A percentile compares a stretch with the other conserved stretches of the same genome.
Evolutionary conservation across 495 filamentous ascomycete species (phyloP).

Genomic region (Xylaria venustula): DNA sequence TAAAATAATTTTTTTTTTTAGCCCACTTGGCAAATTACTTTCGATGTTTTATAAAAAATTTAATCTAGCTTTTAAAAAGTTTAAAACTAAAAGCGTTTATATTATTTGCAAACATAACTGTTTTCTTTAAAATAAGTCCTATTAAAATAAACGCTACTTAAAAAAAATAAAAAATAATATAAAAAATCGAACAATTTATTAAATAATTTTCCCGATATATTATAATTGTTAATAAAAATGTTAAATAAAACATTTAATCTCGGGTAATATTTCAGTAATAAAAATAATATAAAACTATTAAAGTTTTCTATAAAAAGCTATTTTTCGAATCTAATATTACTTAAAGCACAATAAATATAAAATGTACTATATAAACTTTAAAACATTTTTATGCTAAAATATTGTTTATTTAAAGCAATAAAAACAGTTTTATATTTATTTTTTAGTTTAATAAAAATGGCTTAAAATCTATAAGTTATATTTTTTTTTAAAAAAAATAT

Average conservation of each 20-base stretch:
- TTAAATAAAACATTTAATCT: neutral
- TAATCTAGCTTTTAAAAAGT: too few relatives aligned
- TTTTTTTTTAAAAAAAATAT: neutral
- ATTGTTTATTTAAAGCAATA: too few relatives aligned
- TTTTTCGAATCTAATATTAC: neutral
- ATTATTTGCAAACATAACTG: neutral
- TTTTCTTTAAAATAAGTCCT: neutral
- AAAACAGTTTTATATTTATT: too few relatives aligned
- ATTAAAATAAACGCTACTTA: neutral
- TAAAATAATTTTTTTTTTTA: neutral
- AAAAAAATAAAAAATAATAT: too few relatives aligned
- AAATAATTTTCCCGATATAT: neutral
- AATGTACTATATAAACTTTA: neutral
- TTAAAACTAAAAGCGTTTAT: neutral
- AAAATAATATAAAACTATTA: neutral
- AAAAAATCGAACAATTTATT: neutral
- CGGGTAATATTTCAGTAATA: neutral
- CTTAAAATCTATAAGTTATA: neutral
- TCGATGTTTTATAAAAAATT: neutral
- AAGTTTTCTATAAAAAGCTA: neutral
- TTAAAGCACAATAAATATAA: neutral
- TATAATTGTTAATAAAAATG: conserved; percentile 1
- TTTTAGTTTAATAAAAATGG: neutral
- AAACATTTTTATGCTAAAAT: too few relatives aligned
- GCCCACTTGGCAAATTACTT: neutral